Conservation (phyloP, 2,329 filamentous ascomycete species). For the Aquanectria penicillioides region DNA sequence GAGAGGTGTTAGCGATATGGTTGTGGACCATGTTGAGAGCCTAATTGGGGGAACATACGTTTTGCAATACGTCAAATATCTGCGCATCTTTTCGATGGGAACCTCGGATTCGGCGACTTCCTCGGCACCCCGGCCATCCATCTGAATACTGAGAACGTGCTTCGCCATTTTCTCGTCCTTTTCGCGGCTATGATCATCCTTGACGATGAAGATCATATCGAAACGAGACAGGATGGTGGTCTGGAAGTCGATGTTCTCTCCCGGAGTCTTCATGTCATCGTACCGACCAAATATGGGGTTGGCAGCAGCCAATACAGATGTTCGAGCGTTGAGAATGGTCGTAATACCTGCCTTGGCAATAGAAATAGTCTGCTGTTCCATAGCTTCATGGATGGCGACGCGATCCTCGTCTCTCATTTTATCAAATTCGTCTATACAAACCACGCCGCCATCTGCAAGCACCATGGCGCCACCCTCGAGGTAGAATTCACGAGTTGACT, state of each 20-base stretch:
- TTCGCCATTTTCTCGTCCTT: constrained; percentile 94
- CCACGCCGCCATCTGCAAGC: constrained; percentile 93
- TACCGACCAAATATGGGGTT: constrained; percentile 98
- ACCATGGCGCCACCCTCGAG: constrained; percentile 99
- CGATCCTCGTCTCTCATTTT: constrained; percentile 99
- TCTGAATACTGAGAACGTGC: constrained; percentile 97
- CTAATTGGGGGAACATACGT: constrained; percentile 67
- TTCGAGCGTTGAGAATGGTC: constrained; percentile 95
- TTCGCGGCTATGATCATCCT: constrained; percentile 89
- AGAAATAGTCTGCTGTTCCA: constrained; percentile 99
- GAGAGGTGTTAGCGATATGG: constrained; percentile 41
- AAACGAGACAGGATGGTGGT: constrained; percentile 98
- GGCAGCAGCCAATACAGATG: constrained; percentile 92
- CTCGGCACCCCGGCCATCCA: constrained; percentile 85
- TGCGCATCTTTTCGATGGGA: constrained; percentile 94
- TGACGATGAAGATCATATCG: constrained; percentile 99
- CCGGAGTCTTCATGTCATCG: constrained; percentile 96
- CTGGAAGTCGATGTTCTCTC: constrained; percentile 99
- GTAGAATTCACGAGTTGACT: constrained; percentile 93
- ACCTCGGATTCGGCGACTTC: constrained; percentile 89
- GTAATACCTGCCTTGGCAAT: constrained; percentile 99
- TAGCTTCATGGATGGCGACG: constrained; percentile 98
- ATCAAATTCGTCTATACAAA: constrained; percentile 99
- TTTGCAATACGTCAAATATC: constrained; percentile 97
- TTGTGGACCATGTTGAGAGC: no score